Evolutionary conservation across 2,329 filamentous ascomycete species (phyloP).

Genomic region (Achaetomium macrosporum): DNA sequence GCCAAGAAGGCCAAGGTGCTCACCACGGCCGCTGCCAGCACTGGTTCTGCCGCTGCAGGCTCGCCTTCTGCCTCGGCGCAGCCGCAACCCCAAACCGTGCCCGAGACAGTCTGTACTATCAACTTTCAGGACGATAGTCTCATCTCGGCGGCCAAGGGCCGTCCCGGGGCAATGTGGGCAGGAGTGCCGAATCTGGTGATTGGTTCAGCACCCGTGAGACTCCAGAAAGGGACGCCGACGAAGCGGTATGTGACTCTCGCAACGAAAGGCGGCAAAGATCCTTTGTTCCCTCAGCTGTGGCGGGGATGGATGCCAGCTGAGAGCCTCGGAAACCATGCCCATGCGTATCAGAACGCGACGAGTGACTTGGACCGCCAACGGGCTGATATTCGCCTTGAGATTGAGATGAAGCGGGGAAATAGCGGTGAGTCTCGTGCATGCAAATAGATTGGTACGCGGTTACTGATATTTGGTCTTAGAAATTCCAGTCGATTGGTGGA

Average conservation of each 20-base stretch:
- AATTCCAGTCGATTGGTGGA: conserved; percentile 21
- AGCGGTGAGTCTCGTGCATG: conserved; percentile 3
- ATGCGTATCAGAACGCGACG: conserved; percentile 20
- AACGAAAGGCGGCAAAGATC: conserved; percentile 20
- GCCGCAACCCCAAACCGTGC: neutral
- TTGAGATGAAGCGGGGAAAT: conserved; percentile 19
- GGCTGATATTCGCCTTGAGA: conserved; percentile 21
- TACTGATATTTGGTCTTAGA: conserved; percentile 12
- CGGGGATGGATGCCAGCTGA: conserved; percentile 23
- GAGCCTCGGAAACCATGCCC: conserved; percentile 22
- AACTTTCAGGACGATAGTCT: conserved; percentile 10
- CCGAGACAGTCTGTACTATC: conserved; percentile 7
- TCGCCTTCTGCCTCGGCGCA: neutral
- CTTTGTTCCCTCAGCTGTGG: conserved; percentile 20
- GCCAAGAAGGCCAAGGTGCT: conserved; percentile 21
- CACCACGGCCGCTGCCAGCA: neutral
- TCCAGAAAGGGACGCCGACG: conserved; percentile 21
- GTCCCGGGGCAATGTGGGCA: conserved; percentile 7
- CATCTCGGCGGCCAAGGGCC: conserved; percentile 8
- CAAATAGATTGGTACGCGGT: neutral
- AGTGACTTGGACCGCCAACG: conserved; percentile 18
- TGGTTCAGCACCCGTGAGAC: conserved; percentile 16
- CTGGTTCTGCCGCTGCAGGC: neutral
- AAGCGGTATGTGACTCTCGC: conserved; percentile 23
- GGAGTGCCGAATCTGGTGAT: conserved; percentile 23